Conservation (phyloP, 1,139 yeast genomes). For the Wickerhamiella pararugosa region DNA sequence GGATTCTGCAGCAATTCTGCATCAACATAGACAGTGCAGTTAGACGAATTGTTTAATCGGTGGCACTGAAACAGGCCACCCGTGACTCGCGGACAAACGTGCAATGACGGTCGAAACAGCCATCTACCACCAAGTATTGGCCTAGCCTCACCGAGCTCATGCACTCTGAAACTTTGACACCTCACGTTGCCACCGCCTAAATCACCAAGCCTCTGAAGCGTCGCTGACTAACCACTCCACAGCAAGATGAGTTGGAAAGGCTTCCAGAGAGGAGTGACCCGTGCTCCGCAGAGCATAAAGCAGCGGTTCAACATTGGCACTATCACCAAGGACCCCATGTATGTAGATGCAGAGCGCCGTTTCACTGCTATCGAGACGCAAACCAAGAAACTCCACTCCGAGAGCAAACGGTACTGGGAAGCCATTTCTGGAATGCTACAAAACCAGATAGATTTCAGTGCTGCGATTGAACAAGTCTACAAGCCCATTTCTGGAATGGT, state of each 20-base stretch:
- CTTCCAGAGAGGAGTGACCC: constrained; percentile 63
- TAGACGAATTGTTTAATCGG: no score
- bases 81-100: no score
- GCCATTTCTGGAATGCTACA: constrained; percentile 90
- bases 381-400: constrained; percentile 79
- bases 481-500: constrained; percentile 89
- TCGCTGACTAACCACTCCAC: no score
- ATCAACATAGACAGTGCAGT: no score
- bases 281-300: constrained; percentile 42
- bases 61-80: no score
- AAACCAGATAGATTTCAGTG: constrained; percentile 84
- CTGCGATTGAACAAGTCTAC: constrained; percentile 88
- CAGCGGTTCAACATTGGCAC: constrained; percentile 42
- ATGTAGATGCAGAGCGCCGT: constrained; percentile 87
- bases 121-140: no score
- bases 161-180: no score
- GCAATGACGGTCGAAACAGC: no score
- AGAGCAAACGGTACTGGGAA: constrained; percentile 72
- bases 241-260: constrained; percentile 79
- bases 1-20: no score
- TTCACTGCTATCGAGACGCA: constrained; percentile 83
- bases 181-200: no score
- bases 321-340: constrained; percentile 72
- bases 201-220: no score
- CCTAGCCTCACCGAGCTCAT: no score